Conservation (phyloP, 306 rosid genomes). For the Mimosa pudica region DNA sequence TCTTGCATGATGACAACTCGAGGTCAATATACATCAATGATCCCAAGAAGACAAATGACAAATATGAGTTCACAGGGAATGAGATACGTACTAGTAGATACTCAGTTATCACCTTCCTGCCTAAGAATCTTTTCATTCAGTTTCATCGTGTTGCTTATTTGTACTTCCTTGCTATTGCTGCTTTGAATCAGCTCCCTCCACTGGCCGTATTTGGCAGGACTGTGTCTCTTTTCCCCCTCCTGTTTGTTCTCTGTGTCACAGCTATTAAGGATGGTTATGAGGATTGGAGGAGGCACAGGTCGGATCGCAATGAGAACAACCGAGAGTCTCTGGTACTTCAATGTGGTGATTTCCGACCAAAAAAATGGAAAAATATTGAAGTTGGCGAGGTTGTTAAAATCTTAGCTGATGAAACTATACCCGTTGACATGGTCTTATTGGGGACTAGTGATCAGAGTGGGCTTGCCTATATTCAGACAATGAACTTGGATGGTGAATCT, state of each 20-base stretch:
- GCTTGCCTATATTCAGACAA: slow-evolving; percentile 92
- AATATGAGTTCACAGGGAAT: slow-evolving; percentile 89
- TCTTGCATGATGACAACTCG: slow-evolving; percentile 59
- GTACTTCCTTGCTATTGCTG: slow-evolving; percentile 93
- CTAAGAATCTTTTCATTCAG: slow-evolving; percentile 89
- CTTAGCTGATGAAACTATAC: slow-evolving; percentile 78
- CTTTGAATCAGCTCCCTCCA: slow-evolving; percentile 97
- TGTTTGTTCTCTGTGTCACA: slow-evolving; percentile 86
- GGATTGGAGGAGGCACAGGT: slow-evolving; percentile 94
- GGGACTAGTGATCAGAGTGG: slow-evolving; percentile 98
- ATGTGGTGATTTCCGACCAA: slow-evolving; percentile 55
- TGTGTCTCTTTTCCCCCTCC: slow-evolving; percentile 81
- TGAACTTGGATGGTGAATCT: slow-evolving; percentile 99
- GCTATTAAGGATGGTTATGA: slow-evolving; percentile 97
- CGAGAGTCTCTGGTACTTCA: slow-evolving; percentile 70
- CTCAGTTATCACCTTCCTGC: slow-evolving; percentile 82
- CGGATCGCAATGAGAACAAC: slow-evolving; percentile 87
- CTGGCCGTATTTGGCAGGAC: slow-evolving; percentile 96
- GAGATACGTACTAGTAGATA: slow-evolving; percentile 85
- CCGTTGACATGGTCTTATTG: slow-evolving; percentile 93
- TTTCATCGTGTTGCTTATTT: slow-evolving; percentile 93
- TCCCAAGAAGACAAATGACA: slow-evolving; percentile 76
- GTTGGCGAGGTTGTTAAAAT: slow-evolving; percentile 92
- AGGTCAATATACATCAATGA: slow-evolving; percentile 84
- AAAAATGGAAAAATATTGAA: slow-evolving; percentile 77